Conservation (phyloP, 768 basidiomycete species). For the Pisolithus marmoratus region DNA sequence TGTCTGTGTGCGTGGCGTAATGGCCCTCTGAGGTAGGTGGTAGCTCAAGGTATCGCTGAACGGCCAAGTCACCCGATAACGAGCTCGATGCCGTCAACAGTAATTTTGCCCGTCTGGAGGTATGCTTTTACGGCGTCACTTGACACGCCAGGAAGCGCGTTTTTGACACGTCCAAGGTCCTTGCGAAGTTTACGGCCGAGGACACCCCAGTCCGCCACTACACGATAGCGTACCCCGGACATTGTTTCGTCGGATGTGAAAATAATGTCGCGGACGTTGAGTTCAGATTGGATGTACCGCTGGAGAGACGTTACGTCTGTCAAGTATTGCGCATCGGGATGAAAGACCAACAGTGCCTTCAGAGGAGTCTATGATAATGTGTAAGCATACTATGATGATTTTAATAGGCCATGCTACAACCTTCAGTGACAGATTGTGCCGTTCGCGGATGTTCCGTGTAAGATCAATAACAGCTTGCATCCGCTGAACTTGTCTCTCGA, state of each 20-base stretch:
- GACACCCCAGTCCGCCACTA: constrained; percentile 91
- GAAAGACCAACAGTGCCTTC: constrained; percentile 91
- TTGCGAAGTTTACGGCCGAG: constrained; percentile 92
- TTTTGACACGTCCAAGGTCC: constrained; percentile 85
- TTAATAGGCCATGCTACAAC: constrained; percentile 36
- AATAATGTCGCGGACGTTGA: constrained; percentile 87
- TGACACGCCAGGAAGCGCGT: constrained; percentile 71
- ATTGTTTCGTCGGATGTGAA: constrained; percentile 84
- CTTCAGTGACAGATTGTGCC: constrained; percentile 83
- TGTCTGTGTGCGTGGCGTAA: constrained; percentile 83
- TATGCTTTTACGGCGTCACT: constrained; percentile 83
- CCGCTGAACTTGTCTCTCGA: constrained; percentile 90
- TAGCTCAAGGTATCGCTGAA: constrained; percentile 87
- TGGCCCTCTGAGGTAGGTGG: constrained; percentile 54
- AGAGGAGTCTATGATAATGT: constrained; percentile 67
- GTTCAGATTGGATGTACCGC: constrained; percentile 87
- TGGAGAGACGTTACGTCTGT: constrained; percentile 80
- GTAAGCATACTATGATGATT: constrained; percentile 1
- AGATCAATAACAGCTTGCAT: constrained; percentile 96
- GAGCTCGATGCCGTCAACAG: constrained; percentile 85
- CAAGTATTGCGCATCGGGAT: constrained; percentile 77
- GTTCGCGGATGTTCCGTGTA: constrained; percentile 82
- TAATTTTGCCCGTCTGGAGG: constrained; percentile 66
- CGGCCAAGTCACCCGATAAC: constrained; percentile 85
- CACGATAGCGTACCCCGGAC: constrained; percentile 87